phyloP scores from a whole-genome alignment of 176 grass and related monocot genomes.

The Pharus latifolius region DNA sequence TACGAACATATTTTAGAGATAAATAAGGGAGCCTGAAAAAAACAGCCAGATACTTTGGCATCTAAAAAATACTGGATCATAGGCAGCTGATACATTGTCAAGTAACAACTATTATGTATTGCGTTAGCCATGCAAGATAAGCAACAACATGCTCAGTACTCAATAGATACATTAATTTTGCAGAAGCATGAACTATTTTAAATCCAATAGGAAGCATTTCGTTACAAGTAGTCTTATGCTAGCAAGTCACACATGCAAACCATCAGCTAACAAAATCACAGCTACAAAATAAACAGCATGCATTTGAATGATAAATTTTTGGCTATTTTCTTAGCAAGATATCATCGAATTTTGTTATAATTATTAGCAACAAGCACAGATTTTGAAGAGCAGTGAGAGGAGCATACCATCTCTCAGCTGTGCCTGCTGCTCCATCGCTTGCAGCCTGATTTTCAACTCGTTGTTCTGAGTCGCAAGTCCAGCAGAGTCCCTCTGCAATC shows the following conservation, averaged over 20 bases:
- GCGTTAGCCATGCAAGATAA: background rate
- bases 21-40: background rate
- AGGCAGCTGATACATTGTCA: background rate
- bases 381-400: background rate
- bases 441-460: constrained; percentile 84
- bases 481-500: constrained; percentile 72
- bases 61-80: background rate
- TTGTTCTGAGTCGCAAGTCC: constrained; percentile 83
- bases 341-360: background rate
- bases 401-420: constrained; percentile 90
- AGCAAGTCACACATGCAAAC: background rate
- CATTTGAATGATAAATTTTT: background rate
- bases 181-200: background rate
- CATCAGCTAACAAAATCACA: background rate
- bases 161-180: background rate
- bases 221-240: background rate
- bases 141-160: background rate
- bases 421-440: constrained; percentile 94
- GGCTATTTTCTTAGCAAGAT: background rate
- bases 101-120: too few species aligned
- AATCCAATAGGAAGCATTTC: background rate
- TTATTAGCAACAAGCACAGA: background rate
- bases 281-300: background rate
- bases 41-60: background rate
- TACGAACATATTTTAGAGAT: background rate